phyloP scores from a whole-genome alignment of 129 eudicot species.

The Artemisia argyi region DNA sequence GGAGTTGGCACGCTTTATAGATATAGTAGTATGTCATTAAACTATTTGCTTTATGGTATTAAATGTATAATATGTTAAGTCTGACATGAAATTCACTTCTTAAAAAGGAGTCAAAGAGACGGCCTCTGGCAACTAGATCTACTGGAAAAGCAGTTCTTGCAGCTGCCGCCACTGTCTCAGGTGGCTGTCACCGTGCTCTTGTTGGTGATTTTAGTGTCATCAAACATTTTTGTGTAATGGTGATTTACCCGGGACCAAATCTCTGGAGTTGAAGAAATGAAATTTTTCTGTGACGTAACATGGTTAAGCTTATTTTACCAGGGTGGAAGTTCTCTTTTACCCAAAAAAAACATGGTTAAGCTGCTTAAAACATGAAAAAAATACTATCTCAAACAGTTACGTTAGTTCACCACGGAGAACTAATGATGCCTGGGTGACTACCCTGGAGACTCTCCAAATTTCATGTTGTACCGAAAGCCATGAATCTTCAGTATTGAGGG shows the following conservation, averaged over 20 bases:
- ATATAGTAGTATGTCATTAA: not conserved
- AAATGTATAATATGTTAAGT: not conserved
- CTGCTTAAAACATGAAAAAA: not conserved
- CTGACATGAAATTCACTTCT: slow-evolving; percentile 20
- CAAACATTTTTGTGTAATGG: too few relatives aligned
- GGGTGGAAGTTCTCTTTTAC: too few relatives aligned
- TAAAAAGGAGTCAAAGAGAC: slow-evolving; percentile 70
- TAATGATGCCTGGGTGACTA: slow-evolving; percentile 68
- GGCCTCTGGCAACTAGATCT: slow-evolving; percentile 65
- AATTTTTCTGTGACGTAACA: not conserved
- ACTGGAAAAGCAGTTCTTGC: slow-evolving; percentile 78
- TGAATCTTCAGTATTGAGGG: slow-evolving; percentile 47
- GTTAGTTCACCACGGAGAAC: slow-evolving; percentile 65
- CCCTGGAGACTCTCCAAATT: slow-evolving; percentile 90
- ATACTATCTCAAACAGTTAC: not conserved
- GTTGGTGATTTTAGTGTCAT: too few relatives aligned
- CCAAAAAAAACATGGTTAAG: too few relatives aligned
- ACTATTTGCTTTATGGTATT: slow-evolving; percentile 3
- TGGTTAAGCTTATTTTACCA: not conserved
- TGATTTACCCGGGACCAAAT: not conserved
- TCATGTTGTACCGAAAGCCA: slow-evolving; percentile 81
- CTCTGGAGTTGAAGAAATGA: not conserved
- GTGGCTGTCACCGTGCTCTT: slow-evolving; percentile 80
- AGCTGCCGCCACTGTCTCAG: slow-evolving; percentile 89
- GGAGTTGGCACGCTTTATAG: not conserved